A percentile compares a stretch with the other conserved stretches of the same genome.
Evolutionary conservation across 768 basidiomycete species (phyloP).

Genomic region (Termitomyces sp.): DNA sequence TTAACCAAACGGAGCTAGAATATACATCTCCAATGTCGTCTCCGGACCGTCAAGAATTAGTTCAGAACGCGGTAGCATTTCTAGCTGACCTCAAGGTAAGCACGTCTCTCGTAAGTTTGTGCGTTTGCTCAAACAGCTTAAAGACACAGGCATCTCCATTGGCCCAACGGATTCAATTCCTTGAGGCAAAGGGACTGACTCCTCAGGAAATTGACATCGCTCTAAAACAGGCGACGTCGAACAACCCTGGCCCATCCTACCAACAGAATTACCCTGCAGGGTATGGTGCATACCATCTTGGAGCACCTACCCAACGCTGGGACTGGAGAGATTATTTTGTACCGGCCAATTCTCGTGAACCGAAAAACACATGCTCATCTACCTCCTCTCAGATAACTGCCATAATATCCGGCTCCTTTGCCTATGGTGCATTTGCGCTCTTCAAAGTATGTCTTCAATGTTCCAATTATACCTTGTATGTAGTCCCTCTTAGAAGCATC

Average conservation of each 20-base stretch:
- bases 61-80: slow-evolving; percentile 81
- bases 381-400: slow-evolving; percentile 69
- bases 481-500: slow-evolving; percentile 65
- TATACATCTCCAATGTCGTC: slow-evolving; percentile 19
- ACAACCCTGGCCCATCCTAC: slow-evolving; percentile 13
- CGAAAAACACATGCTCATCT: slow-evolving; percentile 19
- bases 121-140: slow-evolving; percentile 3
- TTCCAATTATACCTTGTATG: background rate
- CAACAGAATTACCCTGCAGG: slow-evolving; percentile 29
- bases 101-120: background rate
- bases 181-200: slow-evolving; percentile 91
- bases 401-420: slow-evolving; percentile 80
- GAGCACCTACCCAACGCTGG: slow-evolving; percentile 46
- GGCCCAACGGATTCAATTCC: slow-evolving; percentile 83
- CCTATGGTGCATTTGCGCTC: slow-evolving; percentile 74
- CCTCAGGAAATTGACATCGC: slow-evolving; percentile 82
- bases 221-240: slow-evolving; percentile 53
- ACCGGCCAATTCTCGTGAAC: slow-evolving; percentile 21
- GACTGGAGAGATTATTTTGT: slow-evolving; percentile 99
- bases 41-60: slow-evolving; percentile 63
- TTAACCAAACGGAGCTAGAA: slow-evolving; percentile 13
- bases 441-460: slow-evolving; percentile 52
- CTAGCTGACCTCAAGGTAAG: slow-evolving; percentile 77
- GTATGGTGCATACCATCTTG: slow-evolving; percentile 37
- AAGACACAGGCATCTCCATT: slow-evolving; percentile 77